Base-by-base conservation (phyloP, 192 early-diverging fungal genomes). In the Podila horticola region DNA sequence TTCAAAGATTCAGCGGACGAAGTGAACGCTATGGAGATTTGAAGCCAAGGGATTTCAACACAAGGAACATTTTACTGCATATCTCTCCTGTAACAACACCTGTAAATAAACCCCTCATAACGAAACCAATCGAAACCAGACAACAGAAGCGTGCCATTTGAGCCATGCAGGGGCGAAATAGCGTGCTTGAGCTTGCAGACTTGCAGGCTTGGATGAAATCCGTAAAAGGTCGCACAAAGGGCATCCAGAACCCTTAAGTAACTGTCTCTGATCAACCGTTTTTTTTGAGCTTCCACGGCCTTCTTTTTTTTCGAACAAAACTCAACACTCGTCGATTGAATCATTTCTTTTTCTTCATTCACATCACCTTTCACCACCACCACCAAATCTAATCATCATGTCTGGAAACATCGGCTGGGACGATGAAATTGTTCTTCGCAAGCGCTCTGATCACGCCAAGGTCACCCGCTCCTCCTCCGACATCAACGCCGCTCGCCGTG, bases 351-450 rank as follows among this genome's bases (percentile, higher is more conserved):
- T 34, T 60, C 58, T 31, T 61, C 59, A 28, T 61, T 30, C 9
- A 31, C 59, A 58, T 61, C 30, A 55, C 22, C 8, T 55, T 55
- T 55, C 52, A 55, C 24, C 41, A 15, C 15, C 41, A 45, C 41
- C 8, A 38, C 41, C 41, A 57, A 65, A 45, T 45, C 41, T 45
- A 45, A 45, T 60, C 64, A 28, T 71, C 69, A 64, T 64, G 36
- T 41, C 76, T 72, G 76, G 76, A 79, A 79, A 79, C 76, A 36
- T 79, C 70, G 91, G 88, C 52, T 96, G 94, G 94, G 94, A 95
- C 81, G 75, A 84, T 66, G 82, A 86, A 64, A 93, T 92, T 79
- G 88, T 95, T 68, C 88, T 96, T 82, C 93, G 95, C 74, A 96
- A 96, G 90, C 87, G 91, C 49, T 74, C 87, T 64, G 85, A 84